Conservation (phyloP, 345 rosid genomes). For the Brassica juncea region DNA sequence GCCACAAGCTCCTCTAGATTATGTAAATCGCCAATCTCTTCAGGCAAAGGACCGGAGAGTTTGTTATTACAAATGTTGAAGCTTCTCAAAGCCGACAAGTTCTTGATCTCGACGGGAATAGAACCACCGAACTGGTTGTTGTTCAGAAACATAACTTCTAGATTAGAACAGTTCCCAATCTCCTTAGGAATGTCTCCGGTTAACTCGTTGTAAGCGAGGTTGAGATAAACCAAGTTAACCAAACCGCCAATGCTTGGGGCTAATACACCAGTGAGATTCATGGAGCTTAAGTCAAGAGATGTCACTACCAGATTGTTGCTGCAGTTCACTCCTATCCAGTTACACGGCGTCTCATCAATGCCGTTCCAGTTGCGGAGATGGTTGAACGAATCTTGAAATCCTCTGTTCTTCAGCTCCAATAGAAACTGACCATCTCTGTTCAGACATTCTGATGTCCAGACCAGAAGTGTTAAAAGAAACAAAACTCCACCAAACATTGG, state of each 20-base stretch:
- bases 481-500: constrained; percentile 35
- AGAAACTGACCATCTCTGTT: constrained; percentile 72
- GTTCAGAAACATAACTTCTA: constrained; percentile 55
- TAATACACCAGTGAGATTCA: constrained; percentile 81
- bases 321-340: constrained; percentile 85
- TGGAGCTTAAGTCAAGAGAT: constrained; percentile 62
- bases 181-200: constrained; percentile 65
- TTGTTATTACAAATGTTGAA: constrained; percentile 78
- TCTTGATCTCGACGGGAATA: constrained; percentile 58
- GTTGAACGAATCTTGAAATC: constrained; percentile 52
- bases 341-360: constrained; percentile 71
- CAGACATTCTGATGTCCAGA: constrained; percentile 54
- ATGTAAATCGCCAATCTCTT: constrained; percentile 65
- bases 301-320: constrained; percentile 55
- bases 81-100: constrained; percentile 46
- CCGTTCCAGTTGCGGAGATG: constrained; percentile 66
- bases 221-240: constrained; percentile 56
- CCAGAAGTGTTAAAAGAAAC: constrained; percentile 44
- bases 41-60: constrained; percentile 70
- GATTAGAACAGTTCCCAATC: constrained; percentile 66
- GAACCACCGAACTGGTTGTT: constrained; percentile 68
- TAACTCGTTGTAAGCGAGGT: constrained; percentile 62
- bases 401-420: constrained; percentile 55
- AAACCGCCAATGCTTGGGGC: constrained; percentile 71
- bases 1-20: constrained; percentile 71